Base-by-base conservation (phyloP, 2,329 filamentous ascomycete genomes). In the Diaporthe capsici region DNA sequence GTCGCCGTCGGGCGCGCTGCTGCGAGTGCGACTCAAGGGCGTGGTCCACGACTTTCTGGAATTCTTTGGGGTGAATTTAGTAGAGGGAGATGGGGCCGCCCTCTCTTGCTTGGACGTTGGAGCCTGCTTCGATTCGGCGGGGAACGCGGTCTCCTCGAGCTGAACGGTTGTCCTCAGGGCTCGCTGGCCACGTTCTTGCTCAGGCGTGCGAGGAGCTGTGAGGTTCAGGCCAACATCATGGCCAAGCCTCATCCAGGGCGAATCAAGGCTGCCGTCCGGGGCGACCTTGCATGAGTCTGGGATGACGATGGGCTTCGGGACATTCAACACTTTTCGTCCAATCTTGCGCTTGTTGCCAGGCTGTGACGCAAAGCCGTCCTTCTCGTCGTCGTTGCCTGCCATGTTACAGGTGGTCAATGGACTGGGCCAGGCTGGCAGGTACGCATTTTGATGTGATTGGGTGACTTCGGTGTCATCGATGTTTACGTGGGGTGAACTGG, bases 21-120 rank as follows among this genome's bases (percentile, higher is more conserved):
- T 42, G 53, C 28, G 25, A 7, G 10, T n/a, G 28, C 68, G 37
- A 25, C 47, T 60, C 20, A 42, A 60, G 31, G 68, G 53, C 15
- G 39, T 60, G 44, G 20, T 7, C 47, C 34, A 17, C n/a, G 12
- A 20, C 65, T 68, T 25, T 22, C 31, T 57, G 49, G 49, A 22
- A 37, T 57, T 71, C 67, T 71, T 51, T 8, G 55, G 28, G 28
- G 70, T 51, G 42, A 17, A n/a, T n/a, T 22, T 31, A 39, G 70
- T 10, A 22, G 60, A 28, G 22, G 28, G 42, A 7, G 42, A 31
- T 7, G 61, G 17, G 4, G 42, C 61, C 3, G 7, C 28, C 39
- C 9, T 47, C 42, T 49, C 34, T 31, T 67, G 42, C 61, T 49
- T 31, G 39, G 39, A 31, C 20, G 15, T 22, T 4, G 15, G 5